Conservation (phyloP, 257 asterid species). For the Parsonsia alboflavescens region DNA sequence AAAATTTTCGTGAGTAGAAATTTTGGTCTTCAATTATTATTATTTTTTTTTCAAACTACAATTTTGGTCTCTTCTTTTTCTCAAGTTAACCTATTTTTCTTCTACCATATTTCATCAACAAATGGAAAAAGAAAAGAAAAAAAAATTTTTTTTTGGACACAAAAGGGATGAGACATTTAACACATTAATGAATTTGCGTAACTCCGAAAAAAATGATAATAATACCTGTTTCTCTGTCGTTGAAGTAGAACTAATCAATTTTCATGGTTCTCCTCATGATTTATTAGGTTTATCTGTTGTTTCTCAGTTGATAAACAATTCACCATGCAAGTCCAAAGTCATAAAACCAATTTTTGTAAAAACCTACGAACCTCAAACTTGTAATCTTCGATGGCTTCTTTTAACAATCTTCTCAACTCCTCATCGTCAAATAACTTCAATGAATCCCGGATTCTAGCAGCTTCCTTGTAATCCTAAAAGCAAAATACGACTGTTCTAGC, state of each 20-base stretch:
- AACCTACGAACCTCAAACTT: slow-evolving; percentile 55
- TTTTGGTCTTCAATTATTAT: too few species aligned
- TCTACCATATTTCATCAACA: too few species aligned
- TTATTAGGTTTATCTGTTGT: not conserved
- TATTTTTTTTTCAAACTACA: too few species aligned
- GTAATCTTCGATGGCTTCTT: slow-evolving; percentile 71
- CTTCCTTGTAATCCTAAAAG: slow-evolving; percentile 63
- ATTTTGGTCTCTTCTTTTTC: too few species aligned
- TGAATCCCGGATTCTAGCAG: slow-evolving; percentile 83
- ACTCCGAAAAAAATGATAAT: not conserved
- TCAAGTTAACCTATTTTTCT: too few species aligned
- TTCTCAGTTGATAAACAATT: not conserved
- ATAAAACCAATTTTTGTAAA: not conserved
- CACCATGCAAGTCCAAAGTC: not conserved
- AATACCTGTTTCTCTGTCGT: not conserved
- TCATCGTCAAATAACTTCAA: slow-evolving; percentile 67
- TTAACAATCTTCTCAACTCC: slow-evolving; percentile 64
- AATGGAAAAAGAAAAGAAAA: too few species aligned
- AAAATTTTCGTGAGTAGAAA: too few species aligned
- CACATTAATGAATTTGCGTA: not conserved
- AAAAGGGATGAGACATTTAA: not conserved
- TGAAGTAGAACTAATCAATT: not conserved
- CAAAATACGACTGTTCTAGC: not conserved
- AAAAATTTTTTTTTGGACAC: too few species aligned
- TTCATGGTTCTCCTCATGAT: not conserved